Conservation (phyloP, 2,329 filamentous ascomycete genomes). For the Cladobotryum mycophilum region DNA sequence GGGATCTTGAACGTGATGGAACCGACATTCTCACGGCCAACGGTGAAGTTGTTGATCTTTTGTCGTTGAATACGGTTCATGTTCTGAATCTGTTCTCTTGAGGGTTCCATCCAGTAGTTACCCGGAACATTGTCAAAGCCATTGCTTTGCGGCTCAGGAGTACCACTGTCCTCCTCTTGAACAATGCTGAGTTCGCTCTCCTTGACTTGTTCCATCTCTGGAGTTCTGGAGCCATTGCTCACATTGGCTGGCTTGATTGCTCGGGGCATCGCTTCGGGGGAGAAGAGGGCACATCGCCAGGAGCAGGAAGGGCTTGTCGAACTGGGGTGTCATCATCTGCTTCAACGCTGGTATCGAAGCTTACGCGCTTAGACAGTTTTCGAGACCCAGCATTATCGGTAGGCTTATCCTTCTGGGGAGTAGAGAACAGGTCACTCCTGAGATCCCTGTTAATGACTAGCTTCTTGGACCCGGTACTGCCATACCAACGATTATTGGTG, state of each 20-base stretch:
- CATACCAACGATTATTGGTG: constrained; percentile 57
- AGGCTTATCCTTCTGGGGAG: constrained; percentile 48
- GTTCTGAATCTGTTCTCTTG: constrained; percentile 64
- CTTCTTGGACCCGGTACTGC: constrained; percentile 73
- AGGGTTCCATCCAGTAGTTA: constrained; percentile 81
- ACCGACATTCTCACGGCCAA: constrained; percentile 78
- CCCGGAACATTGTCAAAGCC: constrained; percentile 52
- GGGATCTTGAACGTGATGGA: constrained; percentile 73
- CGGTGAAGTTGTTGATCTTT: constrained; percentile 66
- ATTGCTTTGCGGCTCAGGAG: constrained; percentile 20
- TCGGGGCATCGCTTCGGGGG: constrained; percentile 37
- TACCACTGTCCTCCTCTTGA: constrained; percentile 56
- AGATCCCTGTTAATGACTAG: constrained; percentile 87
- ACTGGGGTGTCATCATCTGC: constrained; percentile 29
- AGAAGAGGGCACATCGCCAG: constrained; percentile 24
- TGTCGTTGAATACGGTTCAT: constrained; percentile 77
- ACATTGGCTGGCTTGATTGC: constrained; percentile 45
- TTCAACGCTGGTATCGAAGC: constrained; percentile 67
- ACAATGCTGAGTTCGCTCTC: constrained; percentile 77
- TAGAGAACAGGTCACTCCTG: constrained; percentile 63
- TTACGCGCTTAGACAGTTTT: constrained; percentile 77
- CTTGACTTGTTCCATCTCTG: constrained; percentile 65
- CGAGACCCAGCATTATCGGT: constrained; percentile 38
- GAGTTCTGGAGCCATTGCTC: constrained; percentile 31
- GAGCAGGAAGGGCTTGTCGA: constrained; percentile 28